These are phyloP conservation scores for Arachis hypogaea DNA, from an alignment of 306 rosid genomes.

Conservation along the genomic window DNA sequence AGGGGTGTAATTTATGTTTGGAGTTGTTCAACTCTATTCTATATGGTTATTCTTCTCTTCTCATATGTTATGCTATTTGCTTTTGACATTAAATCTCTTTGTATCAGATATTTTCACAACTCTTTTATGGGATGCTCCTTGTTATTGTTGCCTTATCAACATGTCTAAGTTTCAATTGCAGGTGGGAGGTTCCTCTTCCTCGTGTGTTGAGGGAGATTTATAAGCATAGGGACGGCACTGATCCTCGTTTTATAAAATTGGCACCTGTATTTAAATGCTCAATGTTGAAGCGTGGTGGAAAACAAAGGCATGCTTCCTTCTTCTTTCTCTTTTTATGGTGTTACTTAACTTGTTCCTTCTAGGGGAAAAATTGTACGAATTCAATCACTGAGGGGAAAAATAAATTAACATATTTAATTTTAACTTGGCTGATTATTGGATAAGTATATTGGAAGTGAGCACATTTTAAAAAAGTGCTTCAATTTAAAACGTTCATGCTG, in stretches of 20 bases:
- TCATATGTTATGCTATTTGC: too few species aligned
- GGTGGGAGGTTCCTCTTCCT: constrained; percentile 98
- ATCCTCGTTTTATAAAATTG: constrained; percentile 89
- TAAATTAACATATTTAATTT: constrained; percentile 12
- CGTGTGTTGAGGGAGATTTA: constrained; percentile 58
- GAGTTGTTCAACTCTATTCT: too few species aligned
- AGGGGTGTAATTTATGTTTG: too few species aligned
- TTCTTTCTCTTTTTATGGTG: constrained; percentile 17
- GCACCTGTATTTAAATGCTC: constrained; percentile 85
- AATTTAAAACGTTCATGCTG: constrained; percentile 26
- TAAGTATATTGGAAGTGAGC: constrained; percentile 1
- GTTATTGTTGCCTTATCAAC: constrained; percentile 35
- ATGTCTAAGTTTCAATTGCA: constrained; percentile 44
- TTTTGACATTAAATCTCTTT: too few species aligned
- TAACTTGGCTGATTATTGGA: constrained; percentile 24
- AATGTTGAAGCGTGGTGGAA: constrained; percentile 60
- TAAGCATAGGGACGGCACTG: constrained; percentile 61
- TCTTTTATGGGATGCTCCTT: constrained; percentile 12
- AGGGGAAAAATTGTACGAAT: background rate
- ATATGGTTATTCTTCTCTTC: too few species aligned
- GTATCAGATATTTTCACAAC: background rate
- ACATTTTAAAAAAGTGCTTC: background rate
- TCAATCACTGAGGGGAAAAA: constrained; percentile 3
- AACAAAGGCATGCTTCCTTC: constrained; percentile 57
- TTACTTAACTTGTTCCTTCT: constrained; percentile 1